Percentiles rank a stretch among this genome's conserved stretches.
Evolutionary conservation across 495 filamentous ascomycete genomes (phyloP).

Genomic region (Xylaria curta): DNA sequence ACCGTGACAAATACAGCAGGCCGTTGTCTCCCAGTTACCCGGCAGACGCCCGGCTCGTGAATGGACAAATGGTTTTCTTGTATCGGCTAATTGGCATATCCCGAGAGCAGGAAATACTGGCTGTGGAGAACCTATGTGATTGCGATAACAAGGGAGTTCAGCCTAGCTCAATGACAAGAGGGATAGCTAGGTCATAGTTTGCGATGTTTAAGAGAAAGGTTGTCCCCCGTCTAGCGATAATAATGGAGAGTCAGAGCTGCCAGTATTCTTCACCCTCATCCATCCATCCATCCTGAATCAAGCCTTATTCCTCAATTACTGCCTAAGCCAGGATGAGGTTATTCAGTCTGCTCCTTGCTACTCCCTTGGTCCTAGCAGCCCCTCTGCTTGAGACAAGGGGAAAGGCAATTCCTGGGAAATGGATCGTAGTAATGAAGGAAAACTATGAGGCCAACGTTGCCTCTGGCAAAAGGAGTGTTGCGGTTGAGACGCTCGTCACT

Average conservation of each 20-base stretch:
- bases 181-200: neutral
- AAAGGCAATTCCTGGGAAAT: constrained; percentile 54
- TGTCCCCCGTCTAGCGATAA: constrained; percentile 1
- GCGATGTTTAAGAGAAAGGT: constrained; percentile 12
- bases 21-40: neutral
- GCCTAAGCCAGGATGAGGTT: constrained; percentile 36
- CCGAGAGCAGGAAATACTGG: constrained; percentile 4
- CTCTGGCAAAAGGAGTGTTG: constrained; percentile 32
- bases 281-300: neutral
- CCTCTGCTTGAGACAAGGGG: constrained; percentile 44
- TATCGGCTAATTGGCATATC: constrained; percentile 21
- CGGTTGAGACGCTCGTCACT: constrained; percentile 30
- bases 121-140: constrained; percentile 11
- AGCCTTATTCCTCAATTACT: no score
- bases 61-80: constrained; percentile 2
- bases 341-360: constrained; percentile 30
- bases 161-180: constrained; percentile 4
- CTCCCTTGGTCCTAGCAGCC: constrained; percentile 35
- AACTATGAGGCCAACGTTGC: constrained; percentile 25
- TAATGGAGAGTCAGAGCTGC: neutral
- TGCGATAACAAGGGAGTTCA: constrained; percentile 1
- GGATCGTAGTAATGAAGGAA: constrained; percentile 63
- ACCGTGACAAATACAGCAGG: constrained; percentile 17
- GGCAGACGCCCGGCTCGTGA: neutral
- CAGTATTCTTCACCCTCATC: neutral